A percentile compares a stretch with the other conserved stretches of the same genome.
Conservation (phyloP, 169 alveolate genomes). For the Plasmodium fragile region DNA sequence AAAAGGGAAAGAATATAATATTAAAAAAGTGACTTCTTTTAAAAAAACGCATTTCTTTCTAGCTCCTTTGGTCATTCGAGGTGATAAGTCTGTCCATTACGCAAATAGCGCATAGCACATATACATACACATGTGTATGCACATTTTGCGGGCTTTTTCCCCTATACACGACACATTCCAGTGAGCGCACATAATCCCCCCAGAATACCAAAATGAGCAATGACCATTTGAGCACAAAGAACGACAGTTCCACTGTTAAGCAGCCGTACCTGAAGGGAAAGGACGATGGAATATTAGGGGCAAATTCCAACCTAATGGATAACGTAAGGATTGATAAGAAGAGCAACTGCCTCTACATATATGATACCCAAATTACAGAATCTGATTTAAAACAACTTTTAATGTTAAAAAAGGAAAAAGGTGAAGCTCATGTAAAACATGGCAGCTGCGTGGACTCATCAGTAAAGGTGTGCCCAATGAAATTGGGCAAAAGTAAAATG, state of each 20-base stretch:
- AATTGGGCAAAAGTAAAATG: not conserved
- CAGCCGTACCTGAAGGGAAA: not conserved
- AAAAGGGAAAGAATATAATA: not conserved
- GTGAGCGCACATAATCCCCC: not conserved
- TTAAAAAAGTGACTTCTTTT: not conserved
- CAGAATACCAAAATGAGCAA: not conserved
- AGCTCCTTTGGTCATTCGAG: not conserved
- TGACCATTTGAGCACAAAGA: not conserved
- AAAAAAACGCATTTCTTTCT: not conserved
- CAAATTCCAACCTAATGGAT: conserved; percentile 19
- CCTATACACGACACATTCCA: not conserved
- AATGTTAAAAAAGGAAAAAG: conserved; percentile 11
- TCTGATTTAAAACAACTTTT: conserved; percentile 23
- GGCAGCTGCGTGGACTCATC: not conserved
- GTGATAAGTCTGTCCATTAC: not conserved
- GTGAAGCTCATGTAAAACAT: not conserved
- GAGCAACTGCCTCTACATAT: conserved; percentile 14
- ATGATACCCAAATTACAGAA: conserved; percentile 51
- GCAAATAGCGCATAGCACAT: not conserved
- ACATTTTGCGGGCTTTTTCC: not conserved
- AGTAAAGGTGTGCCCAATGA: not conserved
- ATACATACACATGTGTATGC: not conserved
- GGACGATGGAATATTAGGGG: not conserved
- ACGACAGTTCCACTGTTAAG: not conserved
- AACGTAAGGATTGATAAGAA: conserved; percentile 28